Evolutionary conservation across 208 protist genomes (phyloP).

Genomic region (Trypanosoma conorhini): DNA sequence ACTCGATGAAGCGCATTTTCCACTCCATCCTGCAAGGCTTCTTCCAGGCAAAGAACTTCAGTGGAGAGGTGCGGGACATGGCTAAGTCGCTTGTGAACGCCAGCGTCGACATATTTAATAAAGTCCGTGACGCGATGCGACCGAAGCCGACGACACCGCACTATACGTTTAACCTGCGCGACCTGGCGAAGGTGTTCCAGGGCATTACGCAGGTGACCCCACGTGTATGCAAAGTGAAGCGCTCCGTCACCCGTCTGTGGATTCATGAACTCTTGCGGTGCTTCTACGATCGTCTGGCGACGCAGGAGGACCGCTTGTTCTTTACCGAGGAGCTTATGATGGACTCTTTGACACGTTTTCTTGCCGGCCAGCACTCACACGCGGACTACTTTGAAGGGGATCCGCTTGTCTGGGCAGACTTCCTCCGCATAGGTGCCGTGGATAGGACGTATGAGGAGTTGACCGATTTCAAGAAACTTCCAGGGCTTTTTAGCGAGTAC

Average conservation of each 20-base stretch:
- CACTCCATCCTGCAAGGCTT: constrained; percentile 92
- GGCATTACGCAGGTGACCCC: constrained; percentile 93
- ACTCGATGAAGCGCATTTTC: constrained; percentile 96
- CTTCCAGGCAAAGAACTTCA: constrained; percentile 86
- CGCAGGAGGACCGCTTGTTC: constrained; percentile 87
- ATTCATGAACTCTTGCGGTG: constrained; percentile 96
- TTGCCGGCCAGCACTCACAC: constrained; percentile 60
- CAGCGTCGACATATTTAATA: constrained; percentile 93
- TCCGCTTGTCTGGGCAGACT: constrained; percentile 95
- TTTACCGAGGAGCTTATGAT: constrained; percentile 94
- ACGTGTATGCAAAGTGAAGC: constrained; percentile 66
- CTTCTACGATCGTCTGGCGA: constrained; percentile 98
- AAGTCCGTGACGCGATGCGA: constrained; percentile 87
- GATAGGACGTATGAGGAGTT: constrained; percentile 92
- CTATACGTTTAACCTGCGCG: constrained; percentile 99
- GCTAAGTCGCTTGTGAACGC: constrained; percentile 75
- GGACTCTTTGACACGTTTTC: constrained; percentile 70
- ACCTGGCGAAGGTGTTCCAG: constrained; percentile 97
- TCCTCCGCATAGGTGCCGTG: constrained; percentile 84
- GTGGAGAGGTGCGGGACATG: constrained; percentile 73
- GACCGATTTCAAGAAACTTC: constrained; percentile 65
- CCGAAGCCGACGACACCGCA: constrained; percentile 97
- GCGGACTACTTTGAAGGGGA: constrained; percentile 64
- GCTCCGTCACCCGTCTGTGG: constrained; percentile 91
- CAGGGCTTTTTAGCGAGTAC: constrained; percentile 86